Evolutionary conservation across 2,329 filamentous ascomycete genomes (phyloP).

Genomic region (Bipolaris oryzae): DNA sequence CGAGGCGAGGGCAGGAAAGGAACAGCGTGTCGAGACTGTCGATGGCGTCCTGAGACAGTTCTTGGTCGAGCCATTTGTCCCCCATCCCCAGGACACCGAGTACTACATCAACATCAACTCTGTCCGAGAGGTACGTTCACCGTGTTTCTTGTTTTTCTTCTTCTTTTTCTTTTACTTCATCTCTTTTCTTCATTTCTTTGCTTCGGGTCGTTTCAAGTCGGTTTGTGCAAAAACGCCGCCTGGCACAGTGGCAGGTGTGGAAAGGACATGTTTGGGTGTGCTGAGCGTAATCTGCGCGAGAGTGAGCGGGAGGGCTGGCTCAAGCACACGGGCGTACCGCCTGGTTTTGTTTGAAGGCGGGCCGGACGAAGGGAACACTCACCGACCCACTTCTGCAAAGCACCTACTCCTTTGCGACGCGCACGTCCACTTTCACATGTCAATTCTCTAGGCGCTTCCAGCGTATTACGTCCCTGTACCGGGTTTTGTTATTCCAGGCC

Average conservation of each 20-base stretch:
- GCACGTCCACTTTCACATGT: slow-evolving; percentile 46
- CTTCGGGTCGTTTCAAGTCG: slow-evolving; percentile 8
- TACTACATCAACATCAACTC: slow-evolving; percentile 99
- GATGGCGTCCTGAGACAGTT: slow-evolving; percentile 90
- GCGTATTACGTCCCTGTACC: slow-evolving; percentile 21
- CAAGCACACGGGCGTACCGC: slow-evolving; percentile 31
- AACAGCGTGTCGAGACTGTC: slow-evolving; percentile 89
- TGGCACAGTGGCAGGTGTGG: slow-evolving; percentile 8
- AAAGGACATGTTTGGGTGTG: slow-evolving; percentile 20
- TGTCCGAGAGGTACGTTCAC: slow-evolving; percentile 88
- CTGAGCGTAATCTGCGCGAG: slow-evolving; percentile 10
- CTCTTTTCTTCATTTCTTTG: slow-evolving; percentile 3
- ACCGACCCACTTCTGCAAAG: slow-evolving; percentile 47
- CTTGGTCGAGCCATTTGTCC: slow-evolving; percentile 97
- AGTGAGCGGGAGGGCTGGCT: slow-evolving; percentile 22
- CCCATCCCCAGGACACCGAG: slow-evolving; percentile 92
- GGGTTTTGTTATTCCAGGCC: slow-evolving; percentile 22
- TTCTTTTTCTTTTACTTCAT: background rate
- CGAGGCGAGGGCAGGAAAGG: slow-evolving; percentile 87
- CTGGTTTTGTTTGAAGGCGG: slow-evolving; percentile 46
- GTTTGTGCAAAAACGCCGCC: background rate
- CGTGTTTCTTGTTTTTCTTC: slow-evolving; percentile 9
- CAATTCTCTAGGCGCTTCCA: slow-evolving; percentile 25
- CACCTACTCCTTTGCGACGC: slow-evolving; percentile 38
- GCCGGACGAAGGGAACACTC: slow-evolving; percentile 50